Conservation (phyloP, 768 basidiomycete species). For the Serpula lacrymans region DNA sequence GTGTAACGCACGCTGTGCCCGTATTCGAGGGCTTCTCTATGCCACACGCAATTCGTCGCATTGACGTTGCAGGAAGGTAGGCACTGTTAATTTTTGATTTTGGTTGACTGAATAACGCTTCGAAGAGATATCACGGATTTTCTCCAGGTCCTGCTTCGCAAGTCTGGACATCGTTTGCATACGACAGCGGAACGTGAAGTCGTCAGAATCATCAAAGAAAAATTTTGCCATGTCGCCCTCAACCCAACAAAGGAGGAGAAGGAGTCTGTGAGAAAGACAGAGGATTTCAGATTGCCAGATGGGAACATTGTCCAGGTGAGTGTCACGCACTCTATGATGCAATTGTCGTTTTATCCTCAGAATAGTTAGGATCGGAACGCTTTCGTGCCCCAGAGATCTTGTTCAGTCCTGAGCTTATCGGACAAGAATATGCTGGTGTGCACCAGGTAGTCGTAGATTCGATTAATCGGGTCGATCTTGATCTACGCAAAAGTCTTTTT, state of each 20-base stretch:
- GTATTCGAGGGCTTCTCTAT: conserved; percentile 99
- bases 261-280: conserved; percentile 69
- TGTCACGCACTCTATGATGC: conserved; percentile 10
- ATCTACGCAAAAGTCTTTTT: conserved; percentile 91
- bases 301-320: conserved; percentile 88
- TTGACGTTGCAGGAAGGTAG: conserved; percentile 96
- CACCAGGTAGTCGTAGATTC: conserved; percentile 99
- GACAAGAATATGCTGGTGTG: conserved; percentile 93
- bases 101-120: not conserved
- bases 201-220: conserved; percentile 97
- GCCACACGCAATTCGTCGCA: conserved; percentile 95
- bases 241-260: conserved; percentile 97
- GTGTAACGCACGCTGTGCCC: conserved; percentile 97
- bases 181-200: conserved; percentile 98
- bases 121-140: conserved; percentile 94
- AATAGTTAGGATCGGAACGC: conserved; percentile 87
- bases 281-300: conserved; percentile 93
- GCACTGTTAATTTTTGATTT: conserved; percentile 16
- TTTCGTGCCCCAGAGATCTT: conserved; percentile 97
- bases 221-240: conserved; percentile 91
- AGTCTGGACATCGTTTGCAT: conserved; percentile 91
- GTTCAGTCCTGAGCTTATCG: conserved; percentile 96
- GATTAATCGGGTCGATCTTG: conserved; percentile 93
- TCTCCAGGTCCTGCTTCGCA: conserved; percentile 89
- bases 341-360: conserved; percentile 10